Conservation (phyloP, 768 basidiomycete species). For the Dioszegia aurantiaca region DNA sequence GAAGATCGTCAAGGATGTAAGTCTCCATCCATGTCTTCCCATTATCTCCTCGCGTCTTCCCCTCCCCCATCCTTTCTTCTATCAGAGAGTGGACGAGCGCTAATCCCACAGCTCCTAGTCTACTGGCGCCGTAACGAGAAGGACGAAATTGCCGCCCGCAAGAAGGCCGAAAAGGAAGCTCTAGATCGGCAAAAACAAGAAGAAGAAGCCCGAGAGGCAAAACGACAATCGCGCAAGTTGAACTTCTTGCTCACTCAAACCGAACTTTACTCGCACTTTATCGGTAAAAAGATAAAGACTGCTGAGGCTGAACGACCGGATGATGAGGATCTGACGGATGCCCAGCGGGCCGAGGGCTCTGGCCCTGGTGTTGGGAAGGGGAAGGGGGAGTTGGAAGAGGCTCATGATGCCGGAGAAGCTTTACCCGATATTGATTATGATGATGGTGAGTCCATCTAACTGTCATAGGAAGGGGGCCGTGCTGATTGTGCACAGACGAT, state of each 20-base stretch:
- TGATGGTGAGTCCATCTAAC: constrained; percentile 62
- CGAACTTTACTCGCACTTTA: constrained; percentile 97
- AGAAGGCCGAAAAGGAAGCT: constrained; percentile 92
- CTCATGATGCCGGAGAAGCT: constrained; percentile 59
- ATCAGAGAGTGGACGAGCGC: no score
- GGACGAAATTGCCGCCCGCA: constrained; percentile 86
- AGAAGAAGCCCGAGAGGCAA: constrained; percentile 67
- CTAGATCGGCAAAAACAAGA: constrained; percentile 44
- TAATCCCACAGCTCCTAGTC: constrained; percentile 68
- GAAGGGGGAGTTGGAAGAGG: constrained; percentile 48
- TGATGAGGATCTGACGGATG: constrained; percentile 36
- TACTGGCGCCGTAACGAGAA: constrained; percentile 99
- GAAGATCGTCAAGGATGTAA: constrained; percentile 41
- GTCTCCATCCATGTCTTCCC: no score
- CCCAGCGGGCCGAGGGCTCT: constrained; percentile 1
- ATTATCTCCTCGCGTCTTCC: background rate
- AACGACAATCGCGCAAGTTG: constrained; percentile 88
- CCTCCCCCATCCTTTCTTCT: background rate
- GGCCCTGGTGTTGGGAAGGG: background rate
- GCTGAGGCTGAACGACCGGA: constrained; percentile 52
- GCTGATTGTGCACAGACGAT: constrained; percentile 63
- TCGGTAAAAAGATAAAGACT: constrained; percentile 77
- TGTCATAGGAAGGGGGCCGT: background rate
- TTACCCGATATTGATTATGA: constrained; percentile 84
- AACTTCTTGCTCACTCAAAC: constrained; percentile 99